Evolutionary conservation across 768 basidiomycete genomes (phyloP).

Genomic region (Imleria badia): DNA sequence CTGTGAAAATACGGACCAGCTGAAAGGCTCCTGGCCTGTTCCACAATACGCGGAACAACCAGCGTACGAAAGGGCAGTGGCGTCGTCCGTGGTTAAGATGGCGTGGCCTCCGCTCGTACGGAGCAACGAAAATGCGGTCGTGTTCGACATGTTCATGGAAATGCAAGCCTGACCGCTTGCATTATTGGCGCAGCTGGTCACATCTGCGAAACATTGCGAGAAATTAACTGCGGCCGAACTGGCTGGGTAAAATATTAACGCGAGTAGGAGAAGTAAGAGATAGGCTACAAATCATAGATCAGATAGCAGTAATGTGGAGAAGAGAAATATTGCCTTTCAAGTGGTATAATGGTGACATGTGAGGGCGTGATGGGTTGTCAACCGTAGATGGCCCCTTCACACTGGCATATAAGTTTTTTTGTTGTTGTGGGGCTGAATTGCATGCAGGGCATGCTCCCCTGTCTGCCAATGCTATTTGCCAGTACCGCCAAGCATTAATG

Average conservation of each 20-base stretch:
- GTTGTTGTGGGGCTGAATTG: no score
- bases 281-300: background rate
- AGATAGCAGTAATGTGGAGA: background rate
- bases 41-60: slow-evolving; percentile 15
- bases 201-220: slow-evolving; percentile 11
- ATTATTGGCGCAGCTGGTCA: slow-evolving; percentile 3
- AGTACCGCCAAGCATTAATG: no score
- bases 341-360: slow-evolving; percentile 4
- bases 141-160: background rate
- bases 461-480: no score
- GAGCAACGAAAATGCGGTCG: slow-evolving; percentile 14
- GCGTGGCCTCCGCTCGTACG: slow-evolving; percentile 6
- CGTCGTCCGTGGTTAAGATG: background rate
- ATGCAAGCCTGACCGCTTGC: background rate
- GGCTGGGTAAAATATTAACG: background rate
- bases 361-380: background rate
- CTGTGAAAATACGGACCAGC: slow-evolving; percentile 29
- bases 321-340: slow-evolving; percentile 4
- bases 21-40: slow-evolving; percentile 9
- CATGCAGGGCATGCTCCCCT: no score
- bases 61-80: slow-evolving; percentile 10
- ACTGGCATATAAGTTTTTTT: background rate
- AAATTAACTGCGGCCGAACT: slow-evolving; percentile 4
- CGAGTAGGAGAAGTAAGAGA: background rate
- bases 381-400: background rate